Conservation (phyloP, 352 stramenopile species). For the Globisporangium sylvaticum region DNA sequence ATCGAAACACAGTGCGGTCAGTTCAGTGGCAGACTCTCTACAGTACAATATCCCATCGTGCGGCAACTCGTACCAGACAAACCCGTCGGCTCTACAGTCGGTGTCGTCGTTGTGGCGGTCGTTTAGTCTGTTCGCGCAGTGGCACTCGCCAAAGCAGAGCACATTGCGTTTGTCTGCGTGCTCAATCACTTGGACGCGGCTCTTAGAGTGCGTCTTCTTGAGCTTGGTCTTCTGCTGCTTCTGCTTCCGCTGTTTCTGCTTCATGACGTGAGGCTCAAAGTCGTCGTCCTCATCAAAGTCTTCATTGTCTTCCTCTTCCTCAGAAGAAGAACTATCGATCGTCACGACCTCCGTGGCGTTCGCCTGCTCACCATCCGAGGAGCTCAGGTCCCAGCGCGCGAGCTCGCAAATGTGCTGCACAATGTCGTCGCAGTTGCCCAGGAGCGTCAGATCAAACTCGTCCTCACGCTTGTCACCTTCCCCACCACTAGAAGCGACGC, state of each 20-base stretch:
- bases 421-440: conserved; percentile 80
- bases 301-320: not conserved
- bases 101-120: conserved; percentile 14
- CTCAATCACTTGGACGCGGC: conserved; percentile 17
- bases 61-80: conserved; percentile 14
- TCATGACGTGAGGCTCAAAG: not conserved
- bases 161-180: conserved; percentile 24
- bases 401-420: conserved; percentile 61
- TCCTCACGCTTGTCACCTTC: not conserved
- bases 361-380: not conserved
- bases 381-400: conserved; percentile 42
- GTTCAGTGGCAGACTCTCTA: not conserved
- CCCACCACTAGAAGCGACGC: conserved; percentile 21
- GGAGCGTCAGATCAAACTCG: conserved; percentile 77
- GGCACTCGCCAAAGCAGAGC: conserved; percentile 36
- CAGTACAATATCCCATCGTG: not conserved
- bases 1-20: not conserved
- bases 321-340: not conserved
- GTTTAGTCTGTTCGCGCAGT: conserved; percentile 19
- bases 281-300: conserved; percentile 7
- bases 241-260: conserved; percentile 11
- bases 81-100: not conserved
- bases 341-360: not conserved
- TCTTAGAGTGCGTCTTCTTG: not conserved
- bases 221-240: not conserved